Base-by-base conservation (phyloP, 148 eudicot genomes). In the Chenopodium quinoa region DNA sequence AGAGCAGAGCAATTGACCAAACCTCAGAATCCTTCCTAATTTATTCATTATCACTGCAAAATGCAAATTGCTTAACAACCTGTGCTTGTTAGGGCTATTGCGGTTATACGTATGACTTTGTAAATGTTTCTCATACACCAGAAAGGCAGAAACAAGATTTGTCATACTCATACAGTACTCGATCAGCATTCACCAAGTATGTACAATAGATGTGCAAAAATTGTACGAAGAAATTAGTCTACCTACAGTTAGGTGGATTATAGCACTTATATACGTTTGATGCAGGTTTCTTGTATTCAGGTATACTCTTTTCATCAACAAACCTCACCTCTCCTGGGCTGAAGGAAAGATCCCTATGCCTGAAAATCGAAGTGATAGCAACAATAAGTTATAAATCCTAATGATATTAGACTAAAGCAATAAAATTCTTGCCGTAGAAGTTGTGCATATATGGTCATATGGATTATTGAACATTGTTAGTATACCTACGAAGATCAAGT, bases 171-270 rank as follows among this genome's bases (percentile, higher is more conserved):
- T 65, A 56, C 44, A 73, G 44, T 4, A 6, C 27, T 72, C 56
- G 19, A 67, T 54, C 34, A 22, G 19, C 70, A 37, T 72, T 72
- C 56, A 7, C 54, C 27, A 46, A 44, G 75, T 46, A 72, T 68
- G 20, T 31, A 29, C 74, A 71, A 20, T n/a, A 46, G 10, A n/a
- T n/a, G 7, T 72, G 54, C 75, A 46, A 22, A 46, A 46, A 0
- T 19, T 37, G 7, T 20, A n/a, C 19, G 7, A 16, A n/a, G n/a
- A 7, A 69, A 71, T 14, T 37, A 16, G 34, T 17, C 44, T 71
- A 93, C 75, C 89, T 93, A 80, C 99, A 96, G 80, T 83, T 96
- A 11, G 99, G 99, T 19, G 99, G 99, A 79, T 96, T 96, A 25
- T 82, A 86, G 84, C 99, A 96, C 85, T 93, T 93, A 32, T 90